Base-by-base conservation (phyloP, 345 rosid genomes). In the Ricinus communis region DNA sequence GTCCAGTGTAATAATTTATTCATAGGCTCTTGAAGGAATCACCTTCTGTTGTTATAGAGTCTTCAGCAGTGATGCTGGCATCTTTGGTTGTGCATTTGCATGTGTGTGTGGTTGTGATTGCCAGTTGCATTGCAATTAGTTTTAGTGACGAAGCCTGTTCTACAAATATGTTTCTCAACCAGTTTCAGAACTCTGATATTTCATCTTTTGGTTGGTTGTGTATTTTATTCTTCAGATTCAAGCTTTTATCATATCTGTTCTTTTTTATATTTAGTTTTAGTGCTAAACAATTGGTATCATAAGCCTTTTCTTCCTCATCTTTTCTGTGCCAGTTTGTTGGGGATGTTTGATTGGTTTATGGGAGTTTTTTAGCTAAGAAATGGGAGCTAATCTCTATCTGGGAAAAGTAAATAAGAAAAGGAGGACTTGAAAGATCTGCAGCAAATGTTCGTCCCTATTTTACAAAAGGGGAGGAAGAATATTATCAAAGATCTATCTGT, bases 51-150 rank as follows among this genome's bases (percentile, higher is more conserved):
- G 36, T 3, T 31, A 46, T 41, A 8, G 21, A 28, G 19, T 47
- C 9, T 30, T 65, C 19, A 28, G 56, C 62, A 68, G 62, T 19
- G 60, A 52, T 38, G 27, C 41, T 27, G 9, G n/a, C 22, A 41
- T 12, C 66, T 45, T 56, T 24, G n/a, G 5, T 55, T 25, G 71
- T 68, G 71, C 51, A 53, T 55, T 27, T 55, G 63, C 69, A 65
- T 65, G n/a, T 33, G 36, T 63, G 45, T 15, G 36, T 41, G 36
- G 56, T 66, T 51, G 49, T 67, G 28, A 36, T 36, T 18, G 31
- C 15, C 33, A n/a, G 24, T 67, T 41, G 50, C 50, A 67, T 52
- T 38, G 62, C 24, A 21, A 60, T 41, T 62, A 11, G 28, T 62
- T 40, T 40, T 18, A 40, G n/a, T n/a, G 36, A 5, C 10, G 41